A percentile compares a stretch with the other conserved stretches of the same genome.
Evolutionary conservation across 805 yeast species (phyloP).

Genomic region (Candida anglica): DNA sequence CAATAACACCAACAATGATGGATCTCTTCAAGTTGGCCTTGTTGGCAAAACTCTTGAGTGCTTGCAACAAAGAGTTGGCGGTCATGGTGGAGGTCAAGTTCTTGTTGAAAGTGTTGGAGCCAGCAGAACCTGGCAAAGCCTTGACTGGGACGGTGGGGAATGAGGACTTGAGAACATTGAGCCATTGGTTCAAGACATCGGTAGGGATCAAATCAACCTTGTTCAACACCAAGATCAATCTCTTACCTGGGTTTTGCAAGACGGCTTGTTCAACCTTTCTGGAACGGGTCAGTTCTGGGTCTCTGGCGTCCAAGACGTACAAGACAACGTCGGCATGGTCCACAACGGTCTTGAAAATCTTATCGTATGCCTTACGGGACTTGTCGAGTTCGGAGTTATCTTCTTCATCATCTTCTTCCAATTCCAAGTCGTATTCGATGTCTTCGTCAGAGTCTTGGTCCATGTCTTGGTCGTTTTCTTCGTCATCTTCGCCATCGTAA

Average conservation of each 20-base stretch:
- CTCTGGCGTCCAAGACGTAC: constrained; percentile 96
- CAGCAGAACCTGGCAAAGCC: constrained; percentile 73
- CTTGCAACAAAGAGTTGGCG: constrained; percentile 67
- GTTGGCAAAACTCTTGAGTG: constrained; percentile 81
- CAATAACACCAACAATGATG: constrained; percentile 90
- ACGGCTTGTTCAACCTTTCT: constrained; percentile 88
- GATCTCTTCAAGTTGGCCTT: constrained; percentile 84
- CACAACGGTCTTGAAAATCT: constrained; percentile 87
- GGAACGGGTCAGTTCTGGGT: constrained; percentile 93
- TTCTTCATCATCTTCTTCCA: constrained; percentile 38
- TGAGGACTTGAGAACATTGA: constrained; percentile 66
- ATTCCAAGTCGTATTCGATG: constrained; percentile 42
- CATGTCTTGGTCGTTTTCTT: constrained; percentile 26
- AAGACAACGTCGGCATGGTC: constrained; percentile 88
- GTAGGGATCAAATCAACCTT: constrained; percentile 93
- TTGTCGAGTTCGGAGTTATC: constrained; percentile 54
- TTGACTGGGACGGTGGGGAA: constrained; percentile 92
- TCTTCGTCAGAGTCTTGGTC: constrained; percentile 32
- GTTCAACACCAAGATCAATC: constrained; percentile 81
- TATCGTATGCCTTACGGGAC: constrained; percentile 88
- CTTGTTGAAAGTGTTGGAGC: constrained; percentile 65
- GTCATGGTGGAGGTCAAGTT: constrained; percentile 69
- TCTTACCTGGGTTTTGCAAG: constrained; percentile 71
- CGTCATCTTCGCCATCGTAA: constrained; percentile 53
- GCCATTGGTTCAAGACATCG: constrained; percentile 78